Conservation (phyloP, 169 alveolate species). For the Plasmodium gallinaceum region DNA sequence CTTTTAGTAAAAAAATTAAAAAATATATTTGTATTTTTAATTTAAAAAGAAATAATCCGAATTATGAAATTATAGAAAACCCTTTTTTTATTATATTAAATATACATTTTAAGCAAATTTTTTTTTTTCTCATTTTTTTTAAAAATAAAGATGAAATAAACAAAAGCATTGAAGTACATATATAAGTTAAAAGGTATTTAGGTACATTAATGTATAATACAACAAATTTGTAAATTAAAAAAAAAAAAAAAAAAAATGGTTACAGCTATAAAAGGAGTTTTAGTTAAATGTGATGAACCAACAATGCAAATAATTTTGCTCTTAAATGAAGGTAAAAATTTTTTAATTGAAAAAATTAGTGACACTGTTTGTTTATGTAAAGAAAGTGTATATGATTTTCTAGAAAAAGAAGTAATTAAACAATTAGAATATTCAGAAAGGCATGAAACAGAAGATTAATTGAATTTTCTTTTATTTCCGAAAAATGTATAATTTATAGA, state of each 20-base stretch:
- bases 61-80: neutral
- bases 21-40: neutral
- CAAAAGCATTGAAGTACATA: too few species aligned
- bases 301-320: conserved; percentile 86
- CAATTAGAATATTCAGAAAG: conserved; percentile 74
- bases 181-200: too few species aligned
- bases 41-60: neutral
- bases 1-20: too few species aligned
- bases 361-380: conserved; percentile 87
- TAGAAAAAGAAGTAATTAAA: conserved; percentile 73
- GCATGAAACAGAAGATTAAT: conserved; percentile 62
- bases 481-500: conserved; percentile 12
- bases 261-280: conserved; percentile 78
- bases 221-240: too few species aligned
- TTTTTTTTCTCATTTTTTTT: too few species aligned
- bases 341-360: conserved; percentile 86
- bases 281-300: conserved; percentile 84
- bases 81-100: neutral
- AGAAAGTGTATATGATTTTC: conserved; percentile 82
- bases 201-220: too few species aligned
- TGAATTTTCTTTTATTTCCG: neutral
- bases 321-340: conserved; percentile 83
- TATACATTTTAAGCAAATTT: too few species aligned
- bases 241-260: conserved; percentile 40
- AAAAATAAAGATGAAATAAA: too few species aligned